Base-by-base conservation (phyloP, 225 moss, liverwort and hornwort species). In the Lunularia cruciata region DNA sequence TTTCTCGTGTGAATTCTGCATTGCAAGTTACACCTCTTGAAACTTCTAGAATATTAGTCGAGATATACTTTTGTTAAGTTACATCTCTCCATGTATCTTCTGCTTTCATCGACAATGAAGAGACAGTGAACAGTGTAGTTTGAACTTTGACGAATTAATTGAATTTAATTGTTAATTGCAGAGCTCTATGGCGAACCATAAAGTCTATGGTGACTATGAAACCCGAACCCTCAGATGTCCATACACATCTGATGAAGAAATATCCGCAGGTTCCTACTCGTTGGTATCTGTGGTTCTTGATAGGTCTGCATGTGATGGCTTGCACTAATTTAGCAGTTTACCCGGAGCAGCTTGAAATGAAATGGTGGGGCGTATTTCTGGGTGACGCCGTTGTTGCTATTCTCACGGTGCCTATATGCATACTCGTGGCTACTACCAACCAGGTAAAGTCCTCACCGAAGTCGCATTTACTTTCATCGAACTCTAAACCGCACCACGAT, bases 181-280 rank as follows among this genome's bases (percentile, higher is more conserved):
- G 75, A 33, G 51, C 52, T 34, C 10, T 75, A 6, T 56, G 35
- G 53, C 25, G 71, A 0, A 71, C 60, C 3, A 25, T 71, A 55
- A 71, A 43, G 55, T 4, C 60, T 7, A 46, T 26, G 63, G 46
- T 25, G 14, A 31, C 39, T 19, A 63, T 5, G 52, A 55, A 11
- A 28, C 23, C 37, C 1, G 61, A 61, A 39, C 33, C 34, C 3
- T 22, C 33, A 43, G 80, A 80, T 37, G 80, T 80, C 68, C 80
- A 80, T 56, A 75, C 76, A 34, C 61, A 70, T 19, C 11, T 75
- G 49, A 80, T 80, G 80, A 69, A 45, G 32, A 80, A 68, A 54
- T 80, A 80, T 57, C 55, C 68, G 9, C 38, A 33, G 47, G 15
- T 76, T 70, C 80, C 80, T 11, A 18, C 27, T 3, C 56, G 72